Evolutionary conservation across 805 yeast genomes (phyloP), one percentile per base, ranked within the genome.

Genomic region (Torulaspora delbrueckii): DNA sequence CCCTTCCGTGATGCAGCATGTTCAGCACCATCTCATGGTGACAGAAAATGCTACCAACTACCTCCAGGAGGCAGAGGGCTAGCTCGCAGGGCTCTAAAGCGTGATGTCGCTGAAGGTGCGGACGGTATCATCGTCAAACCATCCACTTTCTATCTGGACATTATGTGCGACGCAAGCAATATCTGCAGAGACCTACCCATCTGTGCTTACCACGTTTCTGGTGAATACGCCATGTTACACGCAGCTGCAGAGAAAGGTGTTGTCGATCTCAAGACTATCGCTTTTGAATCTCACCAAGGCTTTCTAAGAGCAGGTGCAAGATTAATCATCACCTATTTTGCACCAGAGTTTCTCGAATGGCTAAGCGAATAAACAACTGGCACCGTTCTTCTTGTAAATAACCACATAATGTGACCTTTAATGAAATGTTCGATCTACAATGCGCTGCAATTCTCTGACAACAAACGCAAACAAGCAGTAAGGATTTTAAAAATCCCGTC

Each of bases 1-100:
- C 99, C 99, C 4, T 93, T 93, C 74, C 77, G 99, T 65, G 99
- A 93, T 58, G 97, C 97, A 37, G 99, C 98, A 3, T 93, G 95
- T 30, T 84, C 95, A 42, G 74, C 82, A 3, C 98, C 99, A 8
- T 76, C 86, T 16, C 75, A 78, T 48, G 99, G 99, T 44, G 97
- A 93, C 67, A 79, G 99, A 64, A 86, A 82, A 64, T 79, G 87
- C 53, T 93, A 93, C 67, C 99, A 93, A 70, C 75, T 93, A 48
- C 99, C 99, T 8, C 77, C 90, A 3, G 95, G 89, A 14, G 96
- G 95, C 22, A 78, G 86, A 39, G 99, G 99, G 0, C 74, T 93
- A 46, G 99, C 98, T 8, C 84, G 95, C 59, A 74, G 99, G 52
- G 99, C 99, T 1, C 70, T 93, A 54, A 62, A 69, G 27, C 81